phyloP scores from a whole-genome alignment of 805 yeast species.

The Yarrowia deformans region DNA sequence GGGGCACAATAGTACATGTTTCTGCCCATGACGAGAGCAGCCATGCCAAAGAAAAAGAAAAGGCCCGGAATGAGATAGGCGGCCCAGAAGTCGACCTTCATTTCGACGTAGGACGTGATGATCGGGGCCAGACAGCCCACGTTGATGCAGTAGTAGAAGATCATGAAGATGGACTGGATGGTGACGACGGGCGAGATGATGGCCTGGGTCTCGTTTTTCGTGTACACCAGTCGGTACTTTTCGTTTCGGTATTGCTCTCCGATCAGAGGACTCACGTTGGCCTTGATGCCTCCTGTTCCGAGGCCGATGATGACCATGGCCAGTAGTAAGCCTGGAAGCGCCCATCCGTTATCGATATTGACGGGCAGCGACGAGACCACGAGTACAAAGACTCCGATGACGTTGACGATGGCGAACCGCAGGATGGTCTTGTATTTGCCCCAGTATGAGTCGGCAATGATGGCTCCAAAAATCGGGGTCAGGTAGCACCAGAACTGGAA shows the following conservation, averaged over 20 bases:
- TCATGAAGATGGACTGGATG: slow-evolving; percentile 74
- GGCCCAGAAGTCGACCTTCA: slow-evolving; percentile 64
- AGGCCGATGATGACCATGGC: slow-evolving; percentile 69
- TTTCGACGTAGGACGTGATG: slow-evolving; percentile 77
- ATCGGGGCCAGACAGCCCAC: slow-evolving; percentile 76
- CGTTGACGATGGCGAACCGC: slow-evolving; percentile 64
- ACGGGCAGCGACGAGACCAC: slow-evolving; percentile 74
- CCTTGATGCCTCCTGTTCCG: slow-evolving; percentile 83
- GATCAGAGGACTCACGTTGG: slow-evolving; percentile 77
- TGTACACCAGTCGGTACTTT: slow-evolving; percentile 61
- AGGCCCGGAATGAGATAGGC: slow-evolving; percentile 76
- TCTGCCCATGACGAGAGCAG: slow-evolving; percentile 61
- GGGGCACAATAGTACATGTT: slow-evolving; percentile 64
- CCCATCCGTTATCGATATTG: slow-evolving; percentile 57
- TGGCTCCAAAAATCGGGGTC: slow-evolving; percentile 80
- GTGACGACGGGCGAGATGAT: slow-evolving; percentile 74
- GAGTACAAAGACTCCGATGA: slow-evolving; percentile 66
- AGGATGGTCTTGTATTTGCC: slow-evolving; percentile 77
- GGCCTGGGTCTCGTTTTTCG: slow-evolving; percentile 60
- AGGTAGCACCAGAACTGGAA: slow-evolving; percentile 83
- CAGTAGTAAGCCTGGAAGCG: slow-evolving; percentile 67
- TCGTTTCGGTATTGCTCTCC: slow-evolving; percentile 75
- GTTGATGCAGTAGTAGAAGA: slow-evolving; percentile 78
- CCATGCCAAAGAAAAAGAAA: slow-evolving; percentile 67
- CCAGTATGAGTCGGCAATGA: slow-evolving; percentile 73